A percentile compares a stretch with the other conserved stretches of the same genome.
phyloP scores from a whole-genome alignment of 2,329 filamentous ascomycete species.

The Pseudocercospora eumusae region DNA sequence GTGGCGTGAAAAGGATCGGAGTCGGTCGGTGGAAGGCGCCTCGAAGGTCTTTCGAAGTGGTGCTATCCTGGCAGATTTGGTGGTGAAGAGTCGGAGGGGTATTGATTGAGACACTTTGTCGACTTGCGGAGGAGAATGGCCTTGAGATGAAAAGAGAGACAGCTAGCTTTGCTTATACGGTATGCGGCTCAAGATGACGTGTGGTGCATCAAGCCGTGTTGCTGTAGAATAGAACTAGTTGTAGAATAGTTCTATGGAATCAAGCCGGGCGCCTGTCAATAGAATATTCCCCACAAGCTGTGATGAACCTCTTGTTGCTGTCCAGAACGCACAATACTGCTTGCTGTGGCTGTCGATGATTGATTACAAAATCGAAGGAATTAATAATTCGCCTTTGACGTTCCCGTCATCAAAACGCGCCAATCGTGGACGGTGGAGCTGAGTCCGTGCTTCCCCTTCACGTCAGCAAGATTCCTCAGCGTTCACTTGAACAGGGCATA shows the following conservation, averaged over 20 bases:
- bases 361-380: constrained; percentile 1
- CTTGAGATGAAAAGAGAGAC: constrained; percentile 1
- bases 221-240: no score
- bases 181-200: constrained; percentile 19
- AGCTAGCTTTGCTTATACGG: constrained; percentile 8
- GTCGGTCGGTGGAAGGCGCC: constrained; percentile 40
- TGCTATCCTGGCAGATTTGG: constrained; percentile 39
- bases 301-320: background rate
- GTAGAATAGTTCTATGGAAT: no score
- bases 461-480: background rate
- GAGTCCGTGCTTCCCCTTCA: background rate
- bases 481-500: background rate
- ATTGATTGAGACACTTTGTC: constrained; percentile 45
- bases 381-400: constrained; percentile 1
- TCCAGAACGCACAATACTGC: background rate
- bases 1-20: constrained; percentile 50
- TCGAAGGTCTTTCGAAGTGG: constrained; percentile 15
- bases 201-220: constrained; percentile 9
- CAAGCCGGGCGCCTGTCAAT: background rate
- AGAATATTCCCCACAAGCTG: background rate
- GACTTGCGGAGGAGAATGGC: constrained; percentile 12
- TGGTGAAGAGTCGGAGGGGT: constrained; percentile 40
- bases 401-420: constrained; percentile 1
- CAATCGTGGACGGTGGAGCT: background rate
- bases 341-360: background rate